Evolutionary conservation across 345 rosid genomes (phyloP).

Genomic region (Noccaea caerulescens): DNA sequence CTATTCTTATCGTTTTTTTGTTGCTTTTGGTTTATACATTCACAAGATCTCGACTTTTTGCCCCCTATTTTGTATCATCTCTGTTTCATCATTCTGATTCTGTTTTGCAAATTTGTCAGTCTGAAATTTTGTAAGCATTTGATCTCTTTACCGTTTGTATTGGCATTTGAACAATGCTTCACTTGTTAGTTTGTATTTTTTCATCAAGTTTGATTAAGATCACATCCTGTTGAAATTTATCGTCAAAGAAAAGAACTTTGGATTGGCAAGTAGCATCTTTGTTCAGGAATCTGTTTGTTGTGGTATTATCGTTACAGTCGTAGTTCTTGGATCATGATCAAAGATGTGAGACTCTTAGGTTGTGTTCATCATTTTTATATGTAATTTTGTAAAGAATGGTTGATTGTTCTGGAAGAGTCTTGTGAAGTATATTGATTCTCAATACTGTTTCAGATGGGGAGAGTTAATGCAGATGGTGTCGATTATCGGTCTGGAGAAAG

Average conservation of each 20-base stretch:
- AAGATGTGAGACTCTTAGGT: neutral
- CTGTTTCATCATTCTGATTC: neutral
- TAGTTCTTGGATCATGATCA: constrained; percentile 4
- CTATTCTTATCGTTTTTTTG: neutral
- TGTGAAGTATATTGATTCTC: neutral
- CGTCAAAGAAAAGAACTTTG: neutral
- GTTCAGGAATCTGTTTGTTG: neutral
- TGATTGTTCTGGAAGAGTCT: neutral
- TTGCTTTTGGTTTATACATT: neutral
- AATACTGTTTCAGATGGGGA: constrained; percentile 49
- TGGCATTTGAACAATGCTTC: neutral
- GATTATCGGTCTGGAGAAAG: constrained; percentile 37
- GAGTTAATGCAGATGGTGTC: constrained; percentile 42
- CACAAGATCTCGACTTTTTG: neutral
- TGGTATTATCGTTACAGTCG: constrained; percentile 1
- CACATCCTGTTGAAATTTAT: neutral
- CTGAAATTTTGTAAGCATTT: neutral
- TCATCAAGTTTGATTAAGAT: no score
- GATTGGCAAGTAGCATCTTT: neutral
- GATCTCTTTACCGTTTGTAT: neutral
- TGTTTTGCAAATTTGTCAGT: neutral
- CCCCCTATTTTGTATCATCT: no score
- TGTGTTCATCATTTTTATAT: neutral
- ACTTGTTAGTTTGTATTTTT: no score
- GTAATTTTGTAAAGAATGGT: neutral